phyloP scores from a whole-genome alignment of 2,329 filamentous ascomycete genomes.

The Sporothrix pallida region DNA sequence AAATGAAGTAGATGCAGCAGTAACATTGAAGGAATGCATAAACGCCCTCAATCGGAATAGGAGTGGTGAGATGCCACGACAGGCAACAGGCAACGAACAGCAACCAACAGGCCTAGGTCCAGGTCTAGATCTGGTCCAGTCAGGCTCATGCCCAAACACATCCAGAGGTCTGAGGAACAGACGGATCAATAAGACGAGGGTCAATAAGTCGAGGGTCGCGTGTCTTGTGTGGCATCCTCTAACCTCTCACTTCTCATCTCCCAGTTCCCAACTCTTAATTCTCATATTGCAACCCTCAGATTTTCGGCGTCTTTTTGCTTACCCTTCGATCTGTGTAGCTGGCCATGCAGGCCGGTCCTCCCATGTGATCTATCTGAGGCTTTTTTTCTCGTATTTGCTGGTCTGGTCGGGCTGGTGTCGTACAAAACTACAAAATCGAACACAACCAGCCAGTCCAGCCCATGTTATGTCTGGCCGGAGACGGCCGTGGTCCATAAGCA shows the following conservation, averaged over 20 bases:
- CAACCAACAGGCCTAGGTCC: not conserved
- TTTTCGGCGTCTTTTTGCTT: not conserved
- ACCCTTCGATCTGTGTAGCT: conserved; percentile 12
- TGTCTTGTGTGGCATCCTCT: not conserved
- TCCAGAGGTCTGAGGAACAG: too few relatives aligned
- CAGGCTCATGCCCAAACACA: not conserved
- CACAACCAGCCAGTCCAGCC: too few relatives aligned
- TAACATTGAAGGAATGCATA: not conserved
- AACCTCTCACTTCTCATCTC: not conserved
- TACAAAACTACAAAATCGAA: not conserved
- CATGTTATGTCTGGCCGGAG: not conserved
- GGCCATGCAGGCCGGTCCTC: conserved; percentile 29
- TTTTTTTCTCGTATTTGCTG: not conserved
- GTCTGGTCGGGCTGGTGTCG: not conserved
- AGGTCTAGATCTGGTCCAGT: not conserved
- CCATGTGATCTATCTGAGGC: conserved; percentile 29
- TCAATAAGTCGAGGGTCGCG: not conserved
- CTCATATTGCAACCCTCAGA: not conserved
- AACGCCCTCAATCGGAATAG: not conserved
- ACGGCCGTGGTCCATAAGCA: not conserved
- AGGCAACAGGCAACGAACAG: not conserved
- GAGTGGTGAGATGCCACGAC: not conserved
- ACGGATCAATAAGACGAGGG: too few relatives aligned
- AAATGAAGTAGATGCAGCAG: not conserved
- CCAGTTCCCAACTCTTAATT: too few relatives aligned